These are phyloP conservation scores for Cercospora citrullina DNA, from an alignment of 2,329 filamentous ascomycete species.

Conservation along the genomic window DNA sequence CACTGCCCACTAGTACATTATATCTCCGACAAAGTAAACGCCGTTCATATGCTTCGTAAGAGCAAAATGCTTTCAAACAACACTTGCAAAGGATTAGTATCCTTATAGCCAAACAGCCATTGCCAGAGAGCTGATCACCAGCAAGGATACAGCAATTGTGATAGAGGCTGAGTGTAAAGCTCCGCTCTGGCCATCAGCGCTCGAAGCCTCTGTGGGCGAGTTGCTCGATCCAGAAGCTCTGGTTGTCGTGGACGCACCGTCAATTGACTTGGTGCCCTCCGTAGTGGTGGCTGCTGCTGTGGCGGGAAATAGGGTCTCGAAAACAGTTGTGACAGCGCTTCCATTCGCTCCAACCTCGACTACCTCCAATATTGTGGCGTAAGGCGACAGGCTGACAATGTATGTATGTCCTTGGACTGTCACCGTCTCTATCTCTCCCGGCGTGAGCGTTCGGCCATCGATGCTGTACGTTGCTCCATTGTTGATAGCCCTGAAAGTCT, in stretches of 20 bases:
- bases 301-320: slow-evolving; percentile 44
- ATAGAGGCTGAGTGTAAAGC: neutral
- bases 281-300: slow-evolving; percentile 35
- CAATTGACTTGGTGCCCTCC: slow-evolving; percentile 20
- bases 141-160: neutral
- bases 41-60: neutral
- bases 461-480: slow-evolving; percentile 42
- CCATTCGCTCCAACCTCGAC: slow-evolving; percentile 37
- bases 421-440: slow-evolving; percentile 38
- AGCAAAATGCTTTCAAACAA: neutral
- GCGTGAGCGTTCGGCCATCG: slow-evolving; percentile 42
- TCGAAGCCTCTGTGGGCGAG: neutral
- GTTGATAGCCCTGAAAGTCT: slow-evolving; percentile 36
- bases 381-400: slow-evolving; percentile 37
- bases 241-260: slow-evolving; percentile 12
- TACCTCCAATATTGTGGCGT: slow-evolving; percentile 42
- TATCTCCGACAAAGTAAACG: neutral
- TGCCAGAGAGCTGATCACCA: neutral
- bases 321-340: slow-evolving; percentile 34
- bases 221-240: slow-evolving; percentile 11
- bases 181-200: neutral
- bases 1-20: neutral
- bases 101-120: neutral
- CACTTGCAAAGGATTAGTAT: neutral
- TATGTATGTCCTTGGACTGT: slow-evolving; percentile 33